Conservation (phyloP, 352 stramenopile genomes). For the Phytophthora palmivora region DNA sequence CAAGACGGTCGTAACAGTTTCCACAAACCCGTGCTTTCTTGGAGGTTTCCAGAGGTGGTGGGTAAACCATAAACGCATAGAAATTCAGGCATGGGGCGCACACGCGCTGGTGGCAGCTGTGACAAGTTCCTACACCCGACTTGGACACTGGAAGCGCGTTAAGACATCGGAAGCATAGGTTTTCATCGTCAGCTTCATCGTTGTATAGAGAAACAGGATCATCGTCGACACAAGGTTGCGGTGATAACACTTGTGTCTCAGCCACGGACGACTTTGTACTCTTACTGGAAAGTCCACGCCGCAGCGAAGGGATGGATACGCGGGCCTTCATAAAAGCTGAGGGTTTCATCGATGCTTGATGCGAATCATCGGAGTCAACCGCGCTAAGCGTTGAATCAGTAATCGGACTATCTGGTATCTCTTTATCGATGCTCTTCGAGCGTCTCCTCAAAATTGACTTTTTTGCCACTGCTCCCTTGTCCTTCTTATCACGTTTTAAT, state of each 20-base stretch:
- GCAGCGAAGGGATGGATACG: constrained; percentile 39
- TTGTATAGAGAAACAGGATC: constrained; percentile 40
- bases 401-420: constrained; percentile 37
- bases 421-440: constrained; percentile 56
- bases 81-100: constrained; percentile 63
- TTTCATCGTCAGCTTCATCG: constrained; percentile 58
- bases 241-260: constrained; percentile 23
- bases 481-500: constrained; percentile 42
- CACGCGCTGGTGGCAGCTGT: constrained; percentile 74
- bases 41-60: constrained; percentile 62
- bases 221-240: constrained; percentile 28
- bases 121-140: constrained; percentile 35
- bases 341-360: constrained; percentile 20
- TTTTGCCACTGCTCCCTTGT: constrained; percentile 30
- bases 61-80: constrained; percentile 77
- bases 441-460: constrained; percentile 43
- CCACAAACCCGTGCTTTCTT: constrained; percentile 73
- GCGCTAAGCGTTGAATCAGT: constrained; percentile 25
- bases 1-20: constrained; percentile 69
- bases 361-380: constrained; percentile 29
- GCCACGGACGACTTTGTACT: constrained; percentile 22
- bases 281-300: constrained; percentile 35
- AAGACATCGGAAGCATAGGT: constrained; percentile 72
- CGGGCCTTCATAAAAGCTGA: constrained; percentile 41
- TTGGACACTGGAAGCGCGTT: constrained; percentile 38